Base-by-base conservation (phyloP, 2,329 filamentous ascomycete genomes). In the Fusarium sp. region DNA sequence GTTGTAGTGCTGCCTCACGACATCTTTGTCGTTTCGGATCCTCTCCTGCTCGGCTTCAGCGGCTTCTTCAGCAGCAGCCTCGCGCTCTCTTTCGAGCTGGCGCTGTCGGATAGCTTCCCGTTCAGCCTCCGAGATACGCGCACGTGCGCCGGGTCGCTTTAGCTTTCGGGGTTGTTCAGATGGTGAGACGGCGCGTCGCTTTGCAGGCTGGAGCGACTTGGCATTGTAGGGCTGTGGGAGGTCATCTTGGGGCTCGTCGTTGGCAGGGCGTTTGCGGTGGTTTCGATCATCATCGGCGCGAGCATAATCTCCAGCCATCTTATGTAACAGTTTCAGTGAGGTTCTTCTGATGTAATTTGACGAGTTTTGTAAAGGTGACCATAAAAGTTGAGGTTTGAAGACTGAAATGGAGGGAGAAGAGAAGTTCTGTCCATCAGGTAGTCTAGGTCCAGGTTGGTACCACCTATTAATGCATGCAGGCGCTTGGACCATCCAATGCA, bases 1-100 rank as follows among this genome's bases (percentile, higher is more conserved):
- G 80, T 99, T 99, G 86, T 99, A 99, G 80, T 98, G 95, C 71
- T 97, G 91, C 51, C 91, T 89, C 49, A 98, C 96, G 9, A 97
- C 91, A 75, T 98, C 94, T 73, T 95, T 90, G 43, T 90, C 90
- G 50, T 90, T 82, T 34, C 83, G 81, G 43, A 81, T 80, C 43
- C 82, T 80, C 51, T 81, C 80, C 13, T 80, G 76, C 55, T 81
- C 78, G 1, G 77, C 78, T 7, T 79, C 78, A 17, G 78, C 77
- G 9, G 78, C 79, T 15, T 78, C 77, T 8, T 76, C 76, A 22
- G 75, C 77, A 15, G 78, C 80, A 15, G 79, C 75, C 33, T 83
- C 82, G 48, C 80, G 80, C 54, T 87, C 85, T 66, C 86, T 86
- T 63, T 92, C 87, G 15, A 87, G 81, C 71, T 90, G 85, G 55